Evolutionary conservation across 2,329 filamentous ascomycete genomes (phyloP), one percentile per base, ranked within the genome.

Genomic region (Atkinsonella hypoxylon): DNA sequence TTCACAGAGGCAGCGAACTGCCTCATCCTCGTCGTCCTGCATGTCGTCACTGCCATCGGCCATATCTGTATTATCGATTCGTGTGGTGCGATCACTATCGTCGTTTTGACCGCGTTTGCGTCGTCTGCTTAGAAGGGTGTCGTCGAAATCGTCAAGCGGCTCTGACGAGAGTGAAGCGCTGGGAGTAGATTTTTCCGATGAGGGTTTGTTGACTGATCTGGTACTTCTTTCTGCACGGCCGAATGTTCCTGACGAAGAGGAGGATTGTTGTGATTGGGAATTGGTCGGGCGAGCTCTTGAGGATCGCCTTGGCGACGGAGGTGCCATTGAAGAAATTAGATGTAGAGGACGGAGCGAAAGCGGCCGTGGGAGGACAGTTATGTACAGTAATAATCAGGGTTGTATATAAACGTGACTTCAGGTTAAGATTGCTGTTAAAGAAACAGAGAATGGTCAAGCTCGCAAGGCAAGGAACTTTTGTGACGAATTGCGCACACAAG

Each of bases 1-100:
- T 59, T 89, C 90, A 70, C 93, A 98, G 57, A 98, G 84, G 71
- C 93, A 98, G 58, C 93, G 83, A 63, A 95, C 95, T 51, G 93
- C 82, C 72, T 97, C 93, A 63, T 96, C 90, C 66, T 96, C 89
- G 62, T 86, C 86, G 48, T 70, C 67, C 53, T 88, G 86, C 46
- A 85, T 77, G 51, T 89, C 83, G 55, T 82, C 81, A 53, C 76
- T 78, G 56, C 83, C 85, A 66, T 83, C 81, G 42, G 64, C 66
- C 74, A 79, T 80, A 45, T 74, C 72, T 55, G 69, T 63, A 34
- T 65, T 62, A 52, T 77, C 75, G 26, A 62, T 62, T 38, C 70
- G 67, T 38, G 63, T 57, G 15, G 62, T 57, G 53, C 72, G 75
- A 49, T 78, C 75, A 54, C 65, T 67, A 5, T 78, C 83, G 64